A percentile compares a stretch with the other conserved stretches of the same genome.
phyloP scores from a whole-genome alignment of 257 asterid species.

The Jacaranda copaia region DNA sequence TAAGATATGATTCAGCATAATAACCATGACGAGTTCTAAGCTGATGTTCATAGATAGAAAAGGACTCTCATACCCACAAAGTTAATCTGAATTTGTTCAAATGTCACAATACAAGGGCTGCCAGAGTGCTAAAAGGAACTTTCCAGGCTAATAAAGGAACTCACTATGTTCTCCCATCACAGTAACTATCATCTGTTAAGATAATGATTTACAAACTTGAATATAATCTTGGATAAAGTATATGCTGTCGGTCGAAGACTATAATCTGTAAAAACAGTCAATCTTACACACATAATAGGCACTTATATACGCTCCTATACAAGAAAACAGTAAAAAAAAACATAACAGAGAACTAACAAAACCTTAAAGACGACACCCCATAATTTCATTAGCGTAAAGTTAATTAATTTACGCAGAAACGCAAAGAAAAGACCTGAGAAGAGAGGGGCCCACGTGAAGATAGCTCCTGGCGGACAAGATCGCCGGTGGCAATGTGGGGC shows the following conservation, averaged over 20 bases:
- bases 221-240: conserved; percentile 2
- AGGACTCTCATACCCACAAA: conserved; percentile 25
- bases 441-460: conserved; percentile 74
- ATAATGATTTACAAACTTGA: neutral
- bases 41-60: neutral
- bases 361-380: neutral
- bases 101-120: neutral
- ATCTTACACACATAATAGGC: neutral
- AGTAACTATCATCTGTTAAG: neutral
- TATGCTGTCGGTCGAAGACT: neutral
- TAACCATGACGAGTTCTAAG: neutral
- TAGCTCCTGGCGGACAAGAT: conserved; percentile 91
- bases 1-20: neutral
- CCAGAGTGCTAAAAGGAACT: neutral
- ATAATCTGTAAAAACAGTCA: neutral
- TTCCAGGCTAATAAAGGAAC: conserved; percentile 4
- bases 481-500: conserved; percentile 96
- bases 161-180: neutral
- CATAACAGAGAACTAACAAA: conserved; percentile 13
- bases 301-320: neutral
- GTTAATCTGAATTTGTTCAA: conserved; percentile 25
- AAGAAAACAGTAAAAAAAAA: neutral
- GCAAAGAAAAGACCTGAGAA: conserved; percentile 56
- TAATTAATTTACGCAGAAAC: neutral
- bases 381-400: conserved; percentile 1